These are phyloP conservation scores for Ensete ventricosum DNA, from an alignment of 176 grass and related monocot species.

Conservation along the genomic window DNA sequence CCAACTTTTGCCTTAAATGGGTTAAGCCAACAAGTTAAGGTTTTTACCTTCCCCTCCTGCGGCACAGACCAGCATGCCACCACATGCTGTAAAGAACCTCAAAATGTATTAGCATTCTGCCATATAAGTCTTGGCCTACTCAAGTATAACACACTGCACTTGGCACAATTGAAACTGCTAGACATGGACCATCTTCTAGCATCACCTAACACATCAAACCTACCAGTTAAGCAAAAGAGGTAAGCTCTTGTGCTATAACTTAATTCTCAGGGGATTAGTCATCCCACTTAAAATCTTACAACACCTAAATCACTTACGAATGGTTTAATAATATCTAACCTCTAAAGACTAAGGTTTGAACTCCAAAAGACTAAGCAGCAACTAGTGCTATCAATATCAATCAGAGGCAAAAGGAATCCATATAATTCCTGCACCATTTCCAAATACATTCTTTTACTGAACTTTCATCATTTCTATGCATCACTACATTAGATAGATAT, in stretches of 20 bases:
- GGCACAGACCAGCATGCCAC: too few species aligned
- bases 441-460: not conserved
- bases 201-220: not conserved
- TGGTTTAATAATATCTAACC: not conserved
- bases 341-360: not conserved
- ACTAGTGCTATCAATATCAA: not conserved
- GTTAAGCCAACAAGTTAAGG: too few species aligned
- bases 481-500: not conserved
- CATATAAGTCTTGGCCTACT: too few species aligned
- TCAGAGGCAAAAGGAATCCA: not conserved
- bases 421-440: not conserved
- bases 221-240: not conserved
- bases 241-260: not conserved
- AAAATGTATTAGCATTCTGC: too few species aligned
- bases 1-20: too few species aligned
- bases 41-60: too few species aligned
- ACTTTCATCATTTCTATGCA: not conserved
- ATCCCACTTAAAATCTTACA: not conserved
- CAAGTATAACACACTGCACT: too few species aligned
- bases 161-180: too few species aligned
- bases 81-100: too few species aligned
- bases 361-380: not conserved
- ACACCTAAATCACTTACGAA: not conserved
- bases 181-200: too few species aligned
- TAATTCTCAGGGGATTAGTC: not conserved